Evolutionary conservation across 805 yeast genomes (phyloP), one percentile per base, ranked within the genome.

Genomic region (Zygoascus ofunaensis): DNA sequence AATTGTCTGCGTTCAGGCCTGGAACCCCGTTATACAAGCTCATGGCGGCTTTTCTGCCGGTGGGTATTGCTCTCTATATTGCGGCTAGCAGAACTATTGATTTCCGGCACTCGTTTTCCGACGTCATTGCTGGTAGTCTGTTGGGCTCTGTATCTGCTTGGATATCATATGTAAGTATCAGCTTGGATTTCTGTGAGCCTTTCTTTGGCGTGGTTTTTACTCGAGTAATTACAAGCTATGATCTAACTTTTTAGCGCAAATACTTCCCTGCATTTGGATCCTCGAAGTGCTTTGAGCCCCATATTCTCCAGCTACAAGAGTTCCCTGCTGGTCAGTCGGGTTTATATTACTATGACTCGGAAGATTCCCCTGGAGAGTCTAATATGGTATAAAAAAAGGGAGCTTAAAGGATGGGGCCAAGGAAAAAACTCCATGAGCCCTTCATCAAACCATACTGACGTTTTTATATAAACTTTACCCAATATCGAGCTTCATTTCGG

Each of bases 101-200:
- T 63, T 89, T 89, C 64, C 73, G 97, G 60, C 98, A 90, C 58
- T 97, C 90, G 63, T 87, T 85, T 58, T 68, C 84, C 15, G 98
- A 90, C 62, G 82, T 92, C 1, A 54, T 82, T 1, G 56, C 81
- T 14, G 98, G 98, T 2, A 69, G 82, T 23, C 15, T 69, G 1
- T 57, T 90, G 2, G 98, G 98, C 1, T 50, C 65, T 3, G 47
- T 66, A 2, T 63, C 81, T 28, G 90, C 89, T 0, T 66, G 64
- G 61, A 71, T 76, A 71, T 33, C 37, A 10, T 52, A 52, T 21
- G 51, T 48, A 46, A 39, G 51, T 48, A 17, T n/a, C n/a, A n/a
- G n/a, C n/a, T n/a, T n/a, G n/a, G n/a, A n/a, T n/a, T n/a, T n/a
- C n/a, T n/a, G n/a, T n/a, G n/a, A n/a, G n/a, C n/a, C n/a, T n/a